Evolutionary conservation across 2,329 filamentous ascomycete genomes (phyloP).

Genomic region (Aspergillus ochraceus): DNA sequence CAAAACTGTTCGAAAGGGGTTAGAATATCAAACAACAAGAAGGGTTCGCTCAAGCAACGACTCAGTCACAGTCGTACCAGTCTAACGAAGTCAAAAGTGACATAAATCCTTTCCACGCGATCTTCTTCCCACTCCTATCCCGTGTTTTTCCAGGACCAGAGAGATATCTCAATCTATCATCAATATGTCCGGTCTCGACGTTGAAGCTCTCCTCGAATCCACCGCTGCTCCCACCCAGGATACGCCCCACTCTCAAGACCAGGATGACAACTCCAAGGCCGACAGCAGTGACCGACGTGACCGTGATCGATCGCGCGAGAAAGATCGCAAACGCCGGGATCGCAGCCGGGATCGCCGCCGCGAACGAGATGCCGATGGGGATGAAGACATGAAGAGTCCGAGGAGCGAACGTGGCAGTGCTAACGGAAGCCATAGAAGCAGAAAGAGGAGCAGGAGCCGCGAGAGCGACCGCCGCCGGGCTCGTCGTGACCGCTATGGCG

Average conservation of each 20-base stretch:
- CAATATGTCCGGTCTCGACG: slow-evolving; percentile 71
- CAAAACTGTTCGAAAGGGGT: slow-evolving; percentile 6
- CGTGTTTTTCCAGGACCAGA: slow-evolving; percentile 25
- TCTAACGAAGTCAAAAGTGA: slow-evolving; percentile 43
- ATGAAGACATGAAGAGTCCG: slow-evolving; percentile 64
- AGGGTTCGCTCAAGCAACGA: slow-evolving; percentile 36
- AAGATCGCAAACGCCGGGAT: slow-evolving; percentile 61
- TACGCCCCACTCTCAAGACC: slow-evolving; percentile 49
- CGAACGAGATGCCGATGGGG: slow-evolving; percentile 55
- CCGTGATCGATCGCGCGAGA: slow-evolving; percentile 59
- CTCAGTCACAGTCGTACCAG: slow-evolving; percentile 21
- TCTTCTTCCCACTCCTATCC: slow-evolving; percentile 22
- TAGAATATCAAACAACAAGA: slow-evolving; percentile 23
- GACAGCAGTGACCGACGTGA: slow-evolving; percentile 57
- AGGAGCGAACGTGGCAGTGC: slow-evolving; percentile 72
- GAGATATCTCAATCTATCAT: slow-evolving; percentile 22
- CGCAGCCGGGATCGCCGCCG: slow-evolving; percentile 56
- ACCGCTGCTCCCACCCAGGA: slow-evolving; percentile 61
- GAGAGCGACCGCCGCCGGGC: slow-evolving; percentile 73
- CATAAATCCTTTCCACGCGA: slow-evolving; percentile 30
- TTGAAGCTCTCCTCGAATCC: slow-evolving; percentile 87
- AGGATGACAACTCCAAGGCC: slow-evolving; percentile 58
- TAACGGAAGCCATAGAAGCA: slow-evolving; percentile 72
- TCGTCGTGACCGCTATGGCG: slow-evolving; percentile 66
- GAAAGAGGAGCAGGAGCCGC: slow-evolving; percentile 75